A percentile compares a stretch with the other conserved stretches of the same genome.
Evolutionary conservation across 768 basidiomycete species (phyloP).

Genomic region (Tricholoma sp.): DNA sequence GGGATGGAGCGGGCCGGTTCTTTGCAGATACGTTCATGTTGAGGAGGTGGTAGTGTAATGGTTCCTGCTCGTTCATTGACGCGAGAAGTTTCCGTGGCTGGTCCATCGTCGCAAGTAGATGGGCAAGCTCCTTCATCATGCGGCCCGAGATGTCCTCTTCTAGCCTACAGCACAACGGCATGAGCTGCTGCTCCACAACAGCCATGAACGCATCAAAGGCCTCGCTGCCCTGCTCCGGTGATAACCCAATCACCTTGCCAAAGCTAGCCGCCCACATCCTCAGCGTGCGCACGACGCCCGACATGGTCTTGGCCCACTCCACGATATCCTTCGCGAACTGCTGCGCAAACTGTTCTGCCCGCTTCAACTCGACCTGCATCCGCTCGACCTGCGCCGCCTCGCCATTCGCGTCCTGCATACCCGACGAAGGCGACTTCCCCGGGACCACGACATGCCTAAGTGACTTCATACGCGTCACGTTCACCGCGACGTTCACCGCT

Average conservation of each 20-base stretch:
- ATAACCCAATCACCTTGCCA: conserved; percentile 61
- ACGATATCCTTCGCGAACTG: conserved; percentile 57
- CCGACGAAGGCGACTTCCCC: conserved; percentile 6
- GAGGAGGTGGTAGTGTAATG: conserved; percentile 65
- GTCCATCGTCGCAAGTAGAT: conserved; percentile 53
- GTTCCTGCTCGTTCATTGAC: conserved; percentile 70
- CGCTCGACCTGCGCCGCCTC: conserved; percentile 50
- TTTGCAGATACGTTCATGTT: conserved; percentile 58
- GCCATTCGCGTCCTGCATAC: conserved; percentile 21
- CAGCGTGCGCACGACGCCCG: conserved; percentile 43
- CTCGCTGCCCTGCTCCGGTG: conserved; percentile 42
- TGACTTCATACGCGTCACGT: conserved; percentile 54
- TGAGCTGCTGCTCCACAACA: conserved; percentile 50
- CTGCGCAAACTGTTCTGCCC: conserved; percentile 53
- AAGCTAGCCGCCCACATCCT: conserved; percentile 63
- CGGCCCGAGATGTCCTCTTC: conserved; percentile 48
- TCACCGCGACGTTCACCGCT: conserved; percentile 43
- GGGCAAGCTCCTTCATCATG: conserved; percentile 53
- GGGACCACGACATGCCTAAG: conserved; percentile 29
- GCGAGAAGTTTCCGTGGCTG: conserved; percentile 62
- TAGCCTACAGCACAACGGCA: conserved; percentile 47
- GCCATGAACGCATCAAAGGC: conserved; percentile 69
- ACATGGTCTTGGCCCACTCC: conserved; percentile 57
- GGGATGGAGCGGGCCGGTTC: conserved; percentile 59
- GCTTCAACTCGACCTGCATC: conserved; percentile 53